phyloP scores from a whole-genome alignment of 257 asterid species.

The Solanum tarijense region DNA sequence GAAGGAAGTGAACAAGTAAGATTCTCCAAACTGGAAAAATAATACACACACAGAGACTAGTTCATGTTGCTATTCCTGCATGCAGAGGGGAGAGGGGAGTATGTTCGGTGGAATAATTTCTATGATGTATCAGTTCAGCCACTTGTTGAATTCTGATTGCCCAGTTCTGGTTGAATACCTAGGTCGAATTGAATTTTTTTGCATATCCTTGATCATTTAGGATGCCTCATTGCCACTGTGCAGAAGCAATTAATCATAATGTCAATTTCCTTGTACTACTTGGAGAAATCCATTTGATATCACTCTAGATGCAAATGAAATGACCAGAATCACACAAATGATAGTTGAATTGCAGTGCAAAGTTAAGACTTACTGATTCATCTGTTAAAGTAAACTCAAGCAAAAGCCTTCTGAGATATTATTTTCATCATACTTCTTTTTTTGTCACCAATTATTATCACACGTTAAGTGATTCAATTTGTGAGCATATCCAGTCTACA shows the following conservation, averaged over 20 bases:
- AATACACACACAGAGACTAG: background rate
- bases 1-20: background rate
- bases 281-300: background rate
- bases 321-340: background rate
- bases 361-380: background rate
- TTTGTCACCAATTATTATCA: background rate
- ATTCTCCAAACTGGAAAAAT: background rate
- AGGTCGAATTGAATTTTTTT: background rate
- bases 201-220: background rate
- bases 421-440: background rate
- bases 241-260: background rate
- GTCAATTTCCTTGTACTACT: background rate
- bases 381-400: background rate
- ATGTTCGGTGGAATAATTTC: background rate
- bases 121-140: background rate
- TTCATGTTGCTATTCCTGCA: background rate
- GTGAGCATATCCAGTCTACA: background rate
- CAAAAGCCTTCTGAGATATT: background rate
- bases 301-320: background rate
- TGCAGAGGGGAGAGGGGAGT: background rate
- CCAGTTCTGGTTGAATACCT: background rate
- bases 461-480: background rate
- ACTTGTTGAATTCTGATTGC: background rate
- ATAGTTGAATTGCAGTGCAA: background rate
- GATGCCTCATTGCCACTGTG: background rate